phyloP scores from a whole-genome alignment of 495 filamentous ascomycete genomes.

The Parathielavia hyrcaniae region DNA sequence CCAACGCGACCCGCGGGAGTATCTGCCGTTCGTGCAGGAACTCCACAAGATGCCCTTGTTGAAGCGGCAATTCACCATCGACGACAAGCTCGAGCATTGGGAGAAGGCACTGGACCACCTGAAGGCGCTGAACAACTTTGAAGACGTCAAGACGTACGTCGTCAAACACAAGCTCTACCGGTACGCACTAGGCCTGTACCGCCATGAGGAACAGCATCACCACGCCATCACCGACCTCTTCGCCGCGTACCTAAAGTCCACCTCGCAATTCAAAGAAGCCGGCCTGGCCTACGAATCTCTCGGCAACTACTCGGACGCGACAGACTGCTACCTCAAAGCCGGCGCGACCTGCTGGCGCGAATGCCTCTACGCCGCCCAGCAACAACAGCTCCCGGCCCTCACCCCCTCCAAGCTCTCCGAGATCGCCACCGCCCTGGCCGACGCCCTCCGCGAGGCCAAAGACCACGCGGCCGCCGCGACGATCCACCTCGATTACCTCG shows the following conservation, averaged over 20 bases:
- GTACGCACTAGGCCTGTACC: conserved; percentile 72
- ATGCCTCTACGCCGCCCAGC: conserved; percentile 69
- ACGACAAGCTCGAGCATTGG: conserved; percentile 72
- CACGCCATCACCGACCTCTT: conserved; percentile 63
- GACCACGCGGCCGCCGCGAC: conserved; percentile 73
- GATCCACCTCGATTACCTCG: conserved; percentile 74
- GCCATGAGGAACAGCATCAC: conserved; percentile 59
- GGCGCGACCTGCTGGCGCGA: conserved; percentile 74
- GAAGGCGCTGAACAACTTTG: conserved; percentile 55
- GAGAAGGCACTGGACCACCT: conserved; percentile 74
- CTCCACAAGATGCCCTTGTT: conserved; percentile 65
- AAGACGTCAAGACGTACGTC: conserved; percentile 69
- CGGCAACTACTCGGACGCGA: conserved; percentile 61
- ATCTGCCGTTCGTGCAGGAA: conserved; percentile 85
- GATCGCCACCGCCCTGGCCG: conserved; percentile 62
- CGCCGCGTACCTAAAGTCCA: conserved; percentile 66
- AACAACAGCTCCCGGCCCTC: conserved; percentile 51
- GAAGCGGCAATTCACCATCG: conserved; percentile 74
- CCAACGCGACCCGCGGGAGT: conserved; percentile 92
- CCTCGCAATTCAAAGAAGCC: conserved; percentile 74
- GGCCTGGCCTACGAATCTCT: conserved; percentile 86
- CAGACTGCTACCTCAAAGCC: conserved; percentile 71
- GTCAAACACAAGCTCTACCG: conserved; percentile 74
- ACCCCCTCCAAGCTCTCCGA: conserved; percentile 49
- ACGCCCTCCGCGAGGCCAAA: conserved; percentile 69